Evolutionary conservation across 495 filamentous ascomycete species (phyloP), one percentile per base, ranked within the genome.

Genomic region (Penicillium macrosclerotiorum): DNA sequence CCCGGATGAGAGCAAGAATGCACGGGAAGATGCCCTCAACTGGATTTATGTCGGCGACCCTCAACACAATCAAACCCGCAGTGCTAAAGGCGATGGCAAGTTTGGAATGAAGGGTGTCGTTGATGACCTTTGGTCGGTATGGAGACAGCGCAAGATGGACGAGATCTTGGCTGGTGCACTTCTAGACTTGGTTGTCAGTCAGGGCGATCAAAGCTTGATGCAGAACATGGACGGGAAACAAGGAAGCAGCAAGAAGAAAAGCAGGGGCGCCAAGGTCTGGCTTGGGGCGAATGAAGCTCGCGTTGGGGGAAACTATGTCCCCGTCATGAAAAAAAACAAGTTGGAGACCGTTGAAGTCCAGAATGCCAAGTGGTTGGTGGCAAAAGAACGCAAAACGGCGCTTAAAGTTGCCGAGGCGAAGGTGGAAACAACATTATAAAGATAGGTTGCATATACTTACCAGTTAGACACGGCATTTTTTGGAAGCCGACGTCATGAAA

Each of bases 111-210:
- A 70, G 2, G 89, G 87, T 0, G 64, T 96, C 2, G 74, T 89
- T 27, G 85, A 88, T 38, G 71, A 80, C 16, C 36, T 93, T 42
- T 98, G 94, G 94, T 69, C 72, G 45, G 66, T 76, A 18, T 98
- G 92, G 92, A 79, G 88, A 50, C 75, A 81, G 57, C 73, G 77
- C 33, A 95, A 94, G 75, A 87, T 98, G 35, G 90, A 95, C 54
- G 92, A 96, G 73, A 68, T 94, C 23, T 66, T 96, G 34, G 80
- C 86, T 0, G 78, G 77, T 37, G 75, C 72, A 19, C 66, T 97
- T 49, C 60, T 96, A 31, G 77, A 85, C 49, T 44, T 83, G 30
- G 72, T 84, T 8, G 70, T 80, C 17, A 62, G 52, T 8, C 80
- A 83, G 55, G 76, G 79, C 3, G 58, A 68, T 51, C 58, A 64